These are phyloP conservation scores for Tolypocladium ovalisporum DNA, from an alignment of 2,329 filamentous ascomycete genomes.

Conservation along the genomic window DNA sequence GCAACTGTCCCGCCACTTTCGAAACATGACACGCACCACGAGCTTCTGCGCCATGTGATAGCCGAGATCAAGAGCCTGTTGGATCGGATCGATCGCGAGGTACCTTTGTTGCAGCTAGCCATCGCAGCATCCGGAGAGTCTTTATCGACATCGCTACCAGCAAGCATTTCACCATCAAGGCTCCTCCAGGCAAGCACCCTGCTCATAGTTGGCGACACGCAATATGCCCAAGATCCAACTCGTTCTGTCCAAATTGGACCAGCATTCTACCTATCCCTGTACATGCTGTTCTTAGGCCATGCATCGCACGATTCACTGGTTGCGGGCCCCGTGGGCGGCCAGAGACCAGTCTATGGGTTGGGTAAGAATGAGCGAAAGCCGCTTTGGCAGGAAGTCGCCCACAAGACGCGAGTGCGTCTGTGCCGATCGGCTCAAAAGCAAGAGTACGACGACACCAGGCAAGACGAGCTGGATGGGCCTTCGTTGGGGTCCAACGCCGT, in stretches of 20 bases:
- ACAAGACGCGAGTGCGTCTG: constrained; percentile 80
- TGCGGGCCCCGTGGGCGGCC: background rate
- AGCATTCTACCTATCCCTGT: constrained; percentile 75
- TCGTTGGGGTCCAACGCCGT: background rate
- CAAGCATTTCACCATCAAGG: constrained; percentile 80
- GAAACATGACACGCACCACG: constrained; percentile 26
- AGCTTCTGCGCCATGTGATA: constrained; percentile 60
- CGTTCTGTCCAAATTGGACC: constrained; percentile 74
- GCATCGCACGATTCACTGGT: constrained; percentile 23
- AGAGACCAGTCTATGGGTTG: constrained; percentile 13
- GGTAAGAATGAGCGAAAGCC: constrained; percentile 42
- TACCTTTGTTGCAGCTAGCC: constrained; percentile 84
- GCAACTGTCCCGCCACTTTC: constrained; percentile 26
- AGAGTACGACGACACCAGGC: constrained; percentile 1
- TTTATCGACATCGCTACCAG: constrained; percentile 66
- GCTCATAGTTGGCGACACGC: constrained; percentile 74
- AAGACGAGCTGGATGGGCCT: background rate
- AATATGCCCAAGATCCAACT: constrained; percentile 57
- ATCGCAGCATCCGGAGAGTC: constrained; percentile 90
- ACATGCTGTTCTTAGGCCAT: constrained; percentile 90
- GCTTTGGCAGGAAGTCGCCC: constrained; percentile 92
- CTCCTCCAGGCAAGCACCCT: constrained; percentile 89
- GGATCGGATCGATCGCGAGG: constrained; percentile 74
- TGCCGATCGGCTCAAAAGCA: constrained; percentile 47
- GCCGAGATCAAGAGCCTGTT: constrained; percentile 66